A percentile compares a stretch with the other conserved stretches of the same genome.
These are phyloP conservation scores for Dorcoceras hygrometricum DNA, from an alignment of 257 asterid genomes.

Conservation along the genomic window DNA sequence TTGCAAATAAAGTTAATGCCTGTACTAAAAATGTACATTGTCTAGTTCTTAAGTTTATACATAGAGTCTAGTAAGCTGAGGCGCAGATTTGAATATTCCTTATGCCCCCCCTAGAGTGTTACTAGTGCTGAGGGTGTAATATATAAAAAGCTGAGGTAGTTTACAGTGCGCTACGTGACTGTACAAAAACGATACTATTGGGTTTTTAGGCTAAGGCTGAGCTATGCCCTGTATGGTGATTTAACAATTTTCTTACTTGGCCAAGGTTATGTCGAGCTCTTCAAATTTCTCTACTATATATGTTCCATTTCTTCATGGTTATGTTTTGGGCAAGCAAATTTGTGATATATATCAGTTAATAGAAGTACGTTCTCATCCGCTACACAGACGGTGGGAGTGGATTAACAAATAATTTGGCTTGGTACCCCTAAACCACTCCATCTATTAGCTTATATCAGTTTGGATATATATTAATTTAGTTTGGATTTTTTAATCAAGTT, in stretches of 20 bases:
- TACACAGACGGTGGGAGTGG: too few relatives aligned
- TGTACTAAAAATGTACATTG: slow-evolving; percentile 53
- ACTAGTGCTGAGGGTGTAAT: slow-evolving; percentile 38
- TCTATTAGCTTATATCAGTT: too few relatives aligned
- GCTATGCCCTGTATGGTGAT: not conserved
- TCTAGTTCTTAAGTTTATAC: slow-evolving; percentile 37
- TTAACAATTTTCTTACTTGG: not conserved
- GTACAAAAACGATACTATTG: slow-evolving; percentile 16
- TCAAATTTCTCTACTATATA: too few relatives aligned
- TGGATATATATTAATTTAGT: too few relatives aligned
- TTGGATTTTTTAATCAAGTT: too few relatives aligned
- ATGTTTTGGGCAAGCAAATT: too few relatives aligned
- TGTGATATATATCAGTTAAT: too few relatives aligned
- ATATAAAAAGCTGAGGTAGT: slow-evolving; percentile 25
- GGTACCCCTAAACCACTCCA: too few relatives aligned
- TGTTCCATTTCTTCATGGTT: not conserved
- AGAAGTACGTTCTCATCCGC: too few relatives aligned
- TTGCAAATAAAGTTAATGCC: slow-evolving; percentile 39
- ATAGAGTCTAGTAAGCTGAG: slow-evolving; percentile 43
- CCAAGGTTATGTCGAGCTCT: not conserved
- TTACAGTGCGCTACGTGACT: slow-evolving; percentile 30
- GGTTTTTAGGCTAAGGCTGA: not conserved
- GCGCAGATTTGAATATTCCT: slow-evolving; percentile 37
- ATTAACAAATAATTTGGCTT: too few relatives aligned
- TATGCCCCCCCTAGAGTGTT: slow-evolving; percentile 44